Base-by-base conservation (phyloP, 2,329 filamentous ascomycete genomes). In the Samsoniella hepiali region DNA sequence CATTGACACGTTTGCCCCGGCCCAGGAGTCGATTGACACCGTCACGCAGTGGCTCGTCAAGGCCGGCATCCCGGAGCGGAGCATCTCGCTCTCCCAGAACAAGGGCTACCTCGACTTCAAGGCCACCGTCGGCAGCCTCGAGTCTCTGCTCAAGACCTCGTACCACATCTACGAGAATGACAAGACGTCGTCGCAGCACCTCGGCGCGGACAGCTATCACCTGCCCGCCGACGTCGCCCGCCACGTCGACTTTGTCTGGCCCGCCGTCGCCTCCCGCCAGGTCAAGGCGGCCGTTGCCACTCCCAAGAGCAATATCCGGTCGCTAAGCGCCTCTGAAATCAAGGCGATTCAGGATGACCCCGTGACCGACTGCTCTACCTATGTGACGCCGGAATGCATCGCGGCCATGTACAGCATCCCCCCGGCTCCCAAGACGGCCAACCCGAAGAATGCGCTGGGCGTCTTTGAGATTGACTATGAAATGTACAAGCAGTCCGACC, bases 331-430 rank as follows among this genome's bases (percentile, higher is more conserved):
- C 11, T 13, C 38, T 40, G 38, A 40, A 13, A 40, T 40, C 11
- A 29, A 29, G 6, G 27, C 27, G 3, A 38, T 54, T 15, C 27
- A 32, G 38, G 17, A 8, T 7, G 9, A 27, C 42, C 22, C 8
- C 5, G 2, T 22, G 34, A 36, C 42, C 17, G 22, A 34, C 49
- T 88, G 85, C 68, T 79, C 83, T 66, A 72, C 73, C 13, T 78
- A 81, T 69, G 84, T 87, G 66, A 86, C 83, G 1, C 82, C 83
- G 0, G 78, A 78, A 45, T 87, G 84, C 67, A 74, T 84, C 42
- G 75, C 77, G 38, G 77, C 80, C 3, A 71, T 82, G 47, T 80
- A 80, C 67, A 72, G 74, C 54, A 75, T 80, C 53, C 73, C 75
- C 22, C 36, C 27, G 2, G 45, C 44, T 9, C 42, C 53, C 27